Percentiles rank a stretch among this genome's conserved stretches.
Evolutionary conservation across 2,329 filamentous ascomycete species (phyloP).

Genomic region (Cadophora sp.): DNA sequence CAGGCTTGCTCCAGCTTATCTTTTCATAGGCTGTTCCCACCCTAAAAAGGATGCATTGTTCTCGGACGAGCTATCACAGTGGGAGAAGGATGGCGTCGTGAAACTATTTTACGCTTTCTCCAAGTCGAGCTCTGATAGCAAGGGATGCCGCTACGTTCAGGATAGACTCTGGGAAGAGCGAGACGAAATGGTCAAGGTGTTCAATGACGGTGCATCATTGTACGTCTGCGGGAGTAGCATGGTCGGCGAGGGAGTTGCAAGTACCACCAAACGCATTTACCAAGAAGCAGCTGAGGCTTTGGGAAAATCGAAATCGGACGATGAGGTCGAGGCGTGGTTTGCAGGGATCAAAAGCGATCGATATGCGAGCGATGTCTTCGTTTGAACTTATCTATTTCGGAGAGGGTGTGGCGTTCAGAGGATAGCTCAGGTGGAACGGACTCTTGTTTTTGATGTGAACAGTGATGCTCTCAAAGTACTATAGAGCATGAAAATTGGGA

Average conservation of each 20-base stretch:
- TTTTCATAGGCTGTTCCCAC: slow-evolving; percentile 40
- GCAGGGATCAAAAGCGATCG: slow-evolving; percentile 52
- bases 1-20: slow-evolving; percentile 37
- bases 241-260: slow-evolving; percentile 53
- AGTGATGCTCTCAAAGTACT: not conserved
- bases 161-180: slow-evolving; percentile 40
- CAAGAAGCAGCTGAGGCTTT: slow-evolving; percentile 46
- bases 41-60: slow-evolving; percentile 37
- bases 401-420: not conserved
- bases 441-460: not conserved
- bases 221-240: slow-evolving; percentile 40
- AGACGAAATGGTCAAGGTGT: slow-evolving; percentile 35
- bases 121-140: slow-evolving; percentile 31
- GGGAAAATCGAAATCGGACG: slow-evolving; percentile 47
- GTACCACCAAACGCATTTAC: slow-evolving; percentile 50
- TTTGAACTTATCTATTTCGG: slow-evolving; percentile 14
- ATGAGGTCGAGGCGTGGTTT: slow-evolving; percentile 53
- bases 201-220: slow-evolving; percentile 36
- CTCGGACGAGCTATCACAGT: slow-evolving; percentile 33
- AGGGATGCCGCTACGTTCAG: slow-evolving; percentile 38
- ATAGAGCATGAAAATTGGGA: not conserved
- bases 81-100: slow-evolving; percentile 37
- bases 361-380: slow-evolving; percentile 54
- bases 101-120: slow-evolving; percentile 37
- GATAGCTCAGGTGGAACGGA: not conserved